Evolutionary conservation across 805 yeast genomes (phyloP).

Genomic region (Pichia thaimueangensis): DNA sequence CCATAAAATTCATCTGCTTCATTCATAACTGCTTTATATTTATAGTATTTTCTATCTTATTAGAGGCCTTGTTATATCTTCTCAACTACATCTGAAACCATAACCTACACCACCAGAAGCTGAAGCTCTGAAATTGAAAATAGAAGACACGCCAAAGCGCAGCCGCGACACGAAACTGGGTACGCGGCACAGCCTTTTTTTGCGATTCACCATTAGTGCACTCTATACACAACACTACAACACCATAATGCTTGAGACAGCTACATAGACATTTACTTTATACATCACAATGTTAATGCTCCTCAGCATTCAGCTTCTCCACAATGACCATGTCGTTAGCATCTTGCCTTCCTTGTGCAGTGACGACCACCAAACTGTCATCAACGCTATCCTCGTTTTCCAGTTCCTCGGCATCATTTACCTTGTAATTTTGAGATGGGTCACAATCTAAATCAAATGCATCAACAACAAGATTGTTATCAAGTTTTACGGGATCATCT

Average conservation of each 20-base stretch:
- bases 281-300: background rate
- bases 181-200: too few relatives aligned
- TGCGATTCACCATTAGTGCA: too few relatives aligned
- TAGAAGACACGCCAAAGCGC: too few relatives aligned
- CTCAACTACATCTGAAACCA: too few relatives aligned
- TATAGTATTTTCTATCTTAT: too few relatives aligned
- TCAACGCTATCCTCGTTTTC: background rate
- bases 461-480: background rate
- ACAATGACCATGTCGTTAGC: background rate
- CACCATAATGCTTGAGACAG: too few relatives aligned
- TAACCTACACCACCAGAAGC: too few relatives aligned
- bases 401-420: background rate
- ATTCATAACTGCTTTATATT: background rate
- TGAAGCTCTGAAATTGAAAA: too few relatives aligned
- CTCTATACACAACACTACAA: too few relatives aligned
- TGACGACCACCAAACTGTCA: background rate
- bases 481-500: background rate
- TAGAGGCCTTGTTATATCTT: too few relatives aligned
- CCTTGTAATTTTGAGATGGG: background rate
- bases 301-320: conserved; percentile 1
- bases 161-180: too few relatives aligned
- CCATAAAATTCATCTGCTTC: conserved; percentile 15
- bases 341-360: background rate
- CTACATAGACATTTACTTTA: too few relatives aligned
- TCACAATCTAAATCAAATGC: conserved; percentile 1